A percentile compares a stretch with the other conserved stretches of the same genome.
These are phyloP conservation scores for Hirschioporus abietinus DNA, from an alignment of 768 basidiomycete species.

Conservation along the genomic window DNA sequence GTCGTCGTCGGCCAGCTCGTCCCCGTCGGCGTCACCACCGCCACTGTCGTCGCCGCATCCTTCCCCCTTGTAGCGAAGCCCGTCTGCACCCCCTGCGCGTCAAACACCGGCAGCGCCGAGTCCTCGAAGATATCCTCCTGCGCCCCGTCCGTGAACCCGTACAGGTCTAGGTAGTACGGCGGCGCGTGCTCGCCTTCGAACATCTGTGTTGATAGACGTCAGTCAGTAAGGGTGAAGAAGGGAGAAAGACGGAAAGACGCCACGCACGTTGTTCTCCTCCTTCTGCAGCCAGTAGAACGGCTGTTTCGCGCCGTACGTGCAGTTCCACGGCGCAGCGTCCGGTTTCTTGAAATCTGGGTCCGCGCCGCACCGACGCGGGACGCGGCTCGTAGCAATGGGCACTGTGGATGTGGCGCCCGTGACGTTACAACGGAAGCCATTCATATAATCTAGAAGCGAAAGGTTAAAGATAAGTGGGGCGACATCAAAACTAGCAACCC, in stretches of 20 bases:
- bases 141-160: slow-evolving; percentile 67
- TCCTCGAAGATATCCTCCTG: slow-evolving; percentile 70
- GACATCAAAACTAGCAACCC: slow-evolving; percentile 18
- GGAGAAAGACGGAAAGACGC: slow-evolving; percentile 17
- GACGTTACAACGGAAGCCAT: slow-evolving; percentile 64
- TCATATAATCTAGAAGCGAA: slow-evolving; percentile 55
- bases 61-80: not conserved
- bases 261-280: slow-evolving; percentile 52
- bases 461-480: not conserved
- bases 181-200: slow-evolving; percentile 58
- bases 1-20: not conserved
- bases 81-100: not conserved
- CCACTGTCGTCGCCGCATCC: not conserved
- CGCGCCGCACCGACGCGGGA: slow-evolving; percentile 61
- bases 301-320: slow-evolving; percentile 65
- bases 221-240: not conserved
- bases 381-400: slow-evolving; percentile 46
- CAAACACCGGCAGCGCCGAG: slow-evolving; percentile 1
- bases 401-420: slow-evolving; percentile 47
- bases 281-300: slow-evolving; percentile 67
- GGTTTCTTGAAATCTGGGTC: slow-evolving; percentile 44
- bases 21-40: not conserved
- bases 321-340: slow-evolving; percentile 48
- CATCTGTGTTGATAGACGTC: too few relatives aligned
- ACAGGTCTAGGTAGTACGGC: slow-evolving; percentile 62